phyloP scores from a whole-genome alignment of 768 basidiomycete species.

The Floccularia luteovirens region DNA sequence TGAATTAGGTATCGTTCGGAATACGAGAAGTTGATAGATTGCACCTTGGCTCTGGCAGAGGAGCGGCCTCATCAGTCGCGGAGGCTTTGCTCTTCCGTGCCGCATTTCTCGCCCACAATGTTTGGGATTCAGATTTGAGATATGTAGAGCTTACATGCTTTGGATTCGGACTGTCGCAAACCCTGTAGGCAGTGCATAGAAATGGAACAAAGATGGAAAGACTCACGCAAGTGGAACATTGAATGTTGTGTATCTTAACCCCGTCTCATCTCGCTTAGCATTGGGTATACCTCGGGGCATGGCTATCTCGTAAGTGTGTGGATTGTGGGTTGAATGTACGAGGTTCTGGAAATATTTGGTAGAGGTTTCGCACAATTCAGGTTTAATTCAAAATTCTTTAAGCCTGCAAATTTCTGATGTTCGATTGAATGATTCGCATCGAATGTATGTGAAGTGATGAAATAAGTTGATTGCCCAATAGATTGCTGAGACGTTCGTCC shows the following conservation, averaged over 20 bases:
- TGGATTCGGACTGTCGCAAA: constrained; percentile 53
- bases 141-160: constrained; percentile 77
- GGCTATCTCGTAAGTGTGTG: no score
- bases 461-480: no score
- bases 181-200: constrained; percentile 4
- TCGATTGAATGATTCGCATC: no score
- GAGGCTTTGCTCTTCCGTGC: constrained; percentile 40
- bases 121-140: constrained; percentile 69
- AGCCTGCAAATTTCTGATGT: no score
- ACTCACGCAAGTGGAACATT: constrained; percentile 70
- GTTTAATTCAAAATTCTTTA: no score
- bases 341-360: no score
- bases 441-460: no score
- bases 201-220: not conserved
- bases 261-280: constrained; percentile 73
- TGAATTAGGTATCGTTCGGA: constrained; percentile 16
- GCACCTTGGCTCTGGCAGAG: constrained; percentile 44
- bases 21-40: constrained; percentile 8
- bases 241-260: constrained; percentile 76
- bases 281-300: constrained; percentile 86
- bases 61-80: constrained; percentile 26
- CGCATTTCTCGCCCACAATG: constrained; percentile 66
- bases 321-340: no score
- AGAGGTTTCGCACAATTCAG: no score
- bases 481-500: no score